Percentiles rank a stretch among this genome's conserved stretches.
Evolutionary conservation across 2,329 filamentous ascomycete species (phyloP).

Genomic region (Alternaria ethzedia): DNA sequence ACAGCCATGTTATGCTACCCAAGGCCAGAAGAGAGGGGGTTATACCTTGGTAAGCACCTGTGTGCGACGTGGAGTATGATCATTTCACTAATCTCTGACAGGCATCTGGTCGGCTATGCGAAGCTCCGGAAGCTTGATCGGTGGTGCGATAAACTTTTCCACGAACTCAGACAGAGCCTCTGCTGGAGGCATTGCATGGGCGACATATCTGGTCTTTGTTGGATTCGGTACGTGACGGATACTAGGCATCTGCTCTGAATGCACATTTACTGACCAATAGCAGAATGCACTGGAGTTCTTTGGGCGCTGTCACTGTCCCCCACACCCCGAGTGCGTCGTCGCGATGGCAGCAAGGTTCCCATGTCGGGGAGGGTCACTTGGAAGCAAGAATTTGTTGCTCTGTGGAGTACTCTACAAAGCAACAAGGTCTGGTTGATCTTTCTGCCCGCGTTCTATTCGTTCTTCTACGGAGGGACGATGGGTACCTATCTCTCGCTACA

Average conservation of each 20-base stretch:
- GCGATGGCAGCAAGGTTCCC: conserved; percentile 1
- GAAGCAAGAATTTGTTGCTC: conserved; percentile 5
- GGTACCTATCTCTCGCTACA: conserved; percentile 17
- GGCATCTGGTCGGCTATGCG: conserved; percentile 19
- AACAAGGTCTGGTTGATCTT: conserved; percentile 8
- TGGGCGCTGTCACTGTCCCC: conserved; percentile 11
- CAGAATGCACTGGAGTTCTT: conserved; percentile 11
- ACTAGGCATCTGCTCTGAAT: not conserved
- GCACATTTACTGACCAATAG: not conserved
- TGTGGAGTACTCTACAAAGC: conserved; percentile 1
- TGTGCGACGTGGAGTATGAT: not conserved
- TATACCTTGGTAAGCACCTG: conserved; percentile 9
- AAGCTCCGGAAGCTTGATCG: conserved; percentile 14
- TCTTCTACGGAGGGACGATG: conserved; percentile 17
- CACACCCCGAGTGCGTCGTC: conserved; percentile 5
- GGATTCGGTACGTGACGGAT: conserved; percentile 4
- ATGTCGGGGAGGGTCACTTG: conserved; percentile 1
- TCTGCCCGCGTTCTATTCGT: conserved; percentile 12
- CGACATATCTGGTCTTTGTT: conserved; percentile 16
- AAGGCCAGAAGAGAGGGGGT: conserved; percentile 10
- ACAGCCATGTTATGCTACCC: conserved; percentile 19
- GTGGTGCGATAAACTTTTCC: conserved; percentile 16
- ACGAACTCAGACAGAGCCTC: conserved; percentile 4
- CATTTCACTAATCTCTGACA: not conserved
- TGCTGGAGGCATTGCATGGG: conserved; percentile 9